These are phyloP conservation scores for Colletotrichum tropicicola DNA, from an alignment of 2,329 filamentous ascomycete genomes.

Conservation along the genomic window DNA sequence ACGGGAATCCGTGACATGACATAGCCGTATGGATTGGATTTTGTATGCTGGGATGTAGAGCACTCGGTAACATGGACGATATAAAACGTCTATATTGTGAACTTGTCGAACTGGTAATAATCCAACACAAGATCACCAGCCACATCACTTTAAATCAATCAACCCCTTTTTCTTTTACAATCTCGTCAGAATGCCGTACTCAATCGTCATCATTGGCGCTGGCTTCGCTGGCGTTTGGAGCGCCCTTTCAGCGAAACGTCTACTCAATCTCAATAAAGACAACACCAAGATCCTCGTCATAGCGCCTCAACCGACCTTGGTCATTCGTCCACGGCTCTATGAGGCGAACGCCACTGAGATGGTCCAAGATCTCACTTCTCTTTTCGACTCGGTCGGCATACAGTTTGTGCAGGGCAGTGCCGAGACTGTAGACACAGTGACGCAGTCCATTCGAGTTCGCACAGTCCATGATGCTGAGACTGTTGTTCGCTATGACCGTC, in stretches of 20 bases:
- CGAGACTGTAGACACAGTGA: conserved; percentile 31
- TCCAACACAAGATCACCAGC: neutral
- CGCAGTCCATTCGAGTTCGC: conserved; percentile 30
- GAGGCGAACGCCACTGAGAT: conserved; percentile 39
- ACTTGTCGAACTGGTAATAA: neutral
- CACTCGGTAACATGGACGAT: too few relatives aligned
- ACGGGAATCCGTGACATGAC: neutral
- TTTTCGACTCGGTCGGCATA: conserved; percentile 40
- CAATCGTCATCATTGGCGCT: conserved; percentile 39
- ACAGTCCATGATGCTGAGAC: conserved; percentile 9
- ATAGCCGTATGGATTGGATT: neutral
- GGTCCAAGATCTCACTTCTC: conserved; percentile 30
- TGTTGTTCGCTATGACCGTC: conserved; percentile 40
- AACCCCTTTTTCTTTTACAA: neutral
- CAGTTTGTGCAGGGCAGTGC: conserved; percentile 37
- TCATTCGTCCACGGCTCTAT: conserved; percentile 45
- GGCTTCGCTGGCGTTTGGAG: conserved; percentile 48
- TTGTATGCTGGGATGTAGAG: neutral
- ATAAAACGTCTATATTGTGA: too few relatives aligned
- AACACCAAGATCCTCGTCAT: conserved; percentile 41
- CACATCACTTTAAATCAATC: neutral
- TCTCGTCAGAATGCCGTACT: neutral
- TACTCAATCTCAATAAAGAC: conserved; percentile 36
- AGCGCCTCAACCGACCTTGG: conserved; percentile 41
- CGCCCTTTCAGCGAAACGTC: conserved; percentile 43